phyloP scores from a whole-genome alignment of 371 early-diverging fungal genomes.

The Mortierella sp. region DNA sequence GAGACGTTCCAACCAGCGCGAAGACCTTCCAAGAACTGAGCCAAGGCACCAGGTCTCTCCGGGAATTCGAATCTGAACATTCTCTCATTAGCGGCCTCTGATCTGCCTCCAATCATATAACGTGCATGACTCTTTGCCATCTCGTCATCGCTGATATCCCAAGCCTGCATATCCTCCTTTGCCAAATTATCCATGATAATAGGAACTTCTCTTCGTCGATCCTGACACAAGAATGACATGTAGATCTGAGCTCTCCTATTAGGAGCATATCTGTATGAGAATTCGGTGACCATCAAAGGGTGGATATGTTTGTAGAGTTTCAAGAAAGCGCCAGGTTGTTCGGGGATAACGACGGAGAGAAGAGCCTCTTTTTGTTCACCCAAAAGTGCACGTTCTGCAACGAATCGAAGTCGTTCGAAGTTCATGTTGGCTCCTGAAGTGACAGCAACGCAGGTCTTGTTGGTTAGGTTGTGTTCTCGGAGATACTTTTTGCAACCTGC shows the following conservation, averaged over 20 bases:
- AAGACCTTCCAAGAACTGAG: slow-evolving; percentile 84
- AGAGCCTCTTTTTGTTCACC: slow-evolving; percentile 94
- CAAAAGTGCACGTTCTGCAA: slow-evolving; percentile 93
- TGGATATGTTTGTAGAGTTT: slow-evolving; percentile 82
- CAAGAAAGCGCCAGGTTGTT: slow-evolving; percentile 89
- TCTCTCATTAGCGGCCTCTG: slow-evolving; percentile 83
- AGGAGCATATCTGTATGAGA: slow-evolving; percentile 91
- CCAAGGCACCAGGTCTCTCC: slow-evolving; percentile 94
- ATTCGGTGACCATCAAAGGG: slow-evolving; percentile 92
- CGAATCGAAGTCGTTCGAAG: slow-evolving; percentile 95
- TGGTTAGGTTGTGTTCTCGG: slow-evolving; percentile 57
- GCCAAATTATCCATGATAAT: slow-evolving; percentile 72
- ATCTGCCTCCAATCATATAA: slow-evolving; percentile 91
- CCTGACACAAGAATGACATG: slow-evolving; percentile 84
- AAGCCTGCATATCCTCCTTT: slow-evolving; percentile 74
- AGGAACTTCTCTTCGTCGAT: slow-evolving; percentile 71
- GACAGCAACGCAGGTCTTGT: slow-evolving; percentile 79
- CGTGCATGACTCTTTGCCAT: slow-evolving; percentile 95
- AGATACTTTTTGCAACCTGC: slow-evolving; percentile 92
- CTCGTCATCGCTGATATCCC: slow-evolving; percentile 92
- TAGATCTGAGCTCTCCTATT: slow-evolving; percentile 85
- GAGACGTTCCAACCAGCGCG: slow-evolving; percentile 89
- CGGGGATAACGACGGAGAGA: slow-evolving; percentile 92
- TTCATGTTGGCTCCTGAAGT: slow-evolving; percentile 97
- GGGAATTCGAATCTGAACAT: slow-evolving; percentile 96